Percentiles rank a stretch among this genome's conserved stretches.
phyloP scores from a whole-genome alignment of 225 moss, liverwort and hornwort species.

The Ulota crispa region DNA sequence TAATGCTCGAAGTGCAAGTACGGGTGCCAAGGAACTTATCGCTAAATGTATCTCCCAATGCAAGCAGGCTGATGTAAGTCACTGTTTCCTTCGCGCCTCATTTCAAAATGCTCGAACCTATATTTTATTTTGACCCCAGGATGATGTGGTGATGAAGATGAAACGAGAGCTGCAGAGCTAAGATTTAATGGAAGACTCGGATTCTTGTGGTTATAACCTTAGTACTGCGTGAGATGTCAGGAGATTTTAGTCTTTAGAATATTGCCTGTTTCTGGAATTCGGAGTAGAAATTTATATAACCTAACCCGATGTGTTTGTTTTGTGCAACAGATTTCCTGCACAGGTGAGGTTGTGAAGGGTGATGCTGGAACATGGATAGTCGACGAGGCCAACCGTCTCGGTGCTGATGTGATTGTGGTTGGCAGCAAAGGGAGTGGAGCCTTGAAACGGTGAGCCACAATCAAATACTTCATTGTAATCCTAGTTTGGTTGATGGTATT shows the following conservation, averaged over 20 bases:
- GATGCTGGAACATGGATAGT: slow-evolving; percentile 98
- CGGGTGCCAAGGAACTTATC: slow-evolving; percentile 52
- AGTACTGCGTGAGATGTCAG: neutral
- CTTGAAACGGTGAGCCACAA: slow-evolving; percentile 58
- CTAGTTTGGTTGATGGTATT: neutral
- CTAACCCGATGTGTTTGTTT: neutral
- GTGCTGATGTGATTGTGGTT: slow-evolving; percentile 82
- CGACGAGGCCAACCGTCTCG: slow-evolving; percentile 71
- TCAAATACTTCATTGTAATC: neutral
- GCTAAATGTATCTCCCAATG: slow-evolving; percentile 64
- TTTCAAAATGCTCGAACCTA: neutral
- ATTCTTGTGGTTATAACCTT: neutral
- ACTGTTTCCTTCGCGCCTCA: neutral
- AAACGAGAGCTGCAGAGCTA: neutral
- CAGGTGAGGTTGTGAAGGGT: slow-evolving; percentile 91
- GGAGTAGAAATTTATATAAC: neutral
- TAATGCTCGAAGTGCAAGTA: slow-evolving; percentile 25
- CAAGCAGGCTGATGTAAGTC: slow-evolving; percentile 61
- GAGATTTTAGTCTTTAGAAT: neutral
- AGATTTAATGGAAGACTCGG: neutral
- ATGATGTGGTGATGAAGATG: neutral
- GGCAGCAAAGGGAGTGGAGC: slow-evolving; percentile 73
- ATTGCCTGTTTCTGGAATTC: too few species aligned
- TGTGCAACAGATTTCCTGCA: slow-evolving; percentile 63
- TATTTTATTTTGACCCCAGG: neutral